Conservation (phyloP, 495 filamentous ascomycete genomes). For the Penicillium alfredii region DNA sequence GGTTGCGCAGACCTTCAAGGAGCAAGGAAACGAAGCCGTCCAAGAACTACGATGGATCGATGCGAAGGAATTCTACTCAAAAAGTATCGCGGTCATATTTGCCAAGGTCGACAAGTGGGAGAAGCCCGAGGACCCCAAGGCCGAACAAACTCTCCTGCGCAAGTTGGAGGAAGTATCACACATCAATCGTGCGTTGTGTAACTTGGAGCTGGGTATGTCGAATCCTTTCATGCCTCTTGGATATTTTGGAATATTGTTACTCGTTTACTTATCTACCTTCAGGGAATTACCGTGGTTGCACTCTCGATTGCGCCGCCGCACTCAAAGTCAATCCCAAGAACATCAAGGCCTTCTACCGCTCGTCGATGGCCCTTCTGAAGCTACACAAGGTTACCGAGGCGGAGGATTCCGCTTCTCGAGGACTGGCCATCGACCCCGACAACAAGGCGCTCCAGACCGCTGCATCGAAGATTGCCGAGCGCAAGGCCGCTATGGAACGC, state of each 20-base stretch:
- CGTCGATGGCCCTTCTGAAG: conserved; percentile 64
- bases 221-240: not conserved
- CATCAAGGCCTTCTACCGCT: conserved; percentile 86
- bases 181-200: conserved; percentile 81
- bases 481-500: conserved; percentile 35
- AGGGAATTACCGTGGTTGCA: conserved; percentile 82
- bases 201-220: conserved; percentile 63
- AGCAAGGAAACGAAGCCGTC: conserved; percentile 86
- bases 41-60: conserved; percentile 67
- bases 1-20: conserved; percentile 69
- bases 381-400: conserved; percentile 70
- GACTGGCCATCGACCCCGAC: conserved; percentile 58
- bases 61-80: conserved; percentile 86
- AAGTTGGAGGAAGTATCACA: conserved; percentile 67
- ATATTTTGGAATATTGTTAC: conserved; percentile 6
- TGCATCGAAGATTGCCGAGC: conserved; percentile 48
- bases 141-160: conserved; percentile 53
- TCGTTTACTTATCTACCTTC: conserved; percentile 1
- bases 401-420: conserved; percentile 63
- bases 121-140: conserved; percentile 38
- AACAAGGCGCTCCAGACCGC: conserved; percentile 54
- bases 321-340: conserved; percentile 71
- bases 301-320: conserved; percentile 72
- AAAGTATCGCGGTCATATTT: conserved; percentile 64
- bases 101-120: conserved; percentile 51